Evolutionary conservation across 129 eudicot genomes (phyloP).

Genomic region (Pseudognaphalium luteoalbum): DNA sequence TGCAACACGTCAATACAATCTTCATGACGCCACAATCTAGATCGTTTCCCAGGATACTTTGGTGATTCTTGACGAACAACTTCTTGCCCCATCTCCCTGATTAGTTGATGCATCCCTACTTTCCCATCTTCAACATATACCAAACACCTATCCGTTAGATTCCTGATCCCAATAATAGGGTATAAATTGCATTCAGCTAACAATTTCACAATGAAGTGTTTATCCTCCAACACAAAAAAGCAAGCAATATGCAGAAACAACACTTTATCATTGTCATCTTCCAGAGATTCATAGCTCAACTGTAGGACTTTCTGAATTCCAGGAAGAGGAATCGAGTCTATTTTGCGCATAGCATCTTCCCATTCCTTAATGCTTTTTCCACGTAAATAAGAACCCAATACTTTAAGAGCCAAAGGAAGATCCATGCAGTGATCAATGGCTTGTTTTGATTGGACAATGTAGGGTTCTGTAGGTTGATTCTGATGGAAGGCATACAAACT

Average conservation of each 20-base stretch:
- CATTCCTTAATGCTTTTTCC: conserved; percentile 28
- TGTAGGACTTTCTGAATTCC: conserved; percentile 21
- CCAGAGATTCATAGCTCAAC: conserved; percentile 32
- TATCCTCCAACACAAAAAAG: conserved; percentile 27
- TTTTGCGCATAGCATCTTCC: conserved; percentile 26
- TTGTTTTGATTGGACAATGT: not conserved
- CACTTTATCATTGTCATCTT: conserved; percentile 26
- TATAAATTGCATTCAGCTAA: conserved; percentile 15
- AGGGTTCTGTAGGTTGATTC: no score
- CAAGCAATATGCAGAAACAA: conserved; percentile 31
- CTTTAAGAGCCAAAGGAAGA: conserved; percentile 41
- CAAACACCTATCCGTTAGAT: conserved; percentile 31
- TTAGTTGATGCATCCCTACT: conserved; percentile 33
- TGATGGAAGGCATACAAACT: no score
- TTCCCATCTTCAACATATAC: conserved; percentile 8
- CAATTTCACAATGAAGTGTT: conserved; percentile 16
- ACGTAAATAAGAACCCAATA: conserved; percentile 12
- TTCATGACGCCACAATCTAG: conserved; percentile 29
- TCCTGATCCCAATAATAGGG: conserved; percentile 23
- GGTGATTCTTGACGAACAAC: conserved; percentile 40
- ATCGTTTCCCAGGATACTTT: conserved; percentile 24
- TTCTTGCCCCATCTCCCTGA: conserved; percentile 34
- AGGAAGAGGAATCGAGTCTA: conserved; percentile 22
- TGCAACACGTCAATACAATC: conserved; percentile 18
- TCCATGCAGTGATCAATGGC: conserved; percentile 32